A percentile compares a stretch with the other conserved stretches of the same genome.
phyloP scores from a whole-genome alignment of 257 asterid genomes.

The Rubia yunnanensis region DNA sequence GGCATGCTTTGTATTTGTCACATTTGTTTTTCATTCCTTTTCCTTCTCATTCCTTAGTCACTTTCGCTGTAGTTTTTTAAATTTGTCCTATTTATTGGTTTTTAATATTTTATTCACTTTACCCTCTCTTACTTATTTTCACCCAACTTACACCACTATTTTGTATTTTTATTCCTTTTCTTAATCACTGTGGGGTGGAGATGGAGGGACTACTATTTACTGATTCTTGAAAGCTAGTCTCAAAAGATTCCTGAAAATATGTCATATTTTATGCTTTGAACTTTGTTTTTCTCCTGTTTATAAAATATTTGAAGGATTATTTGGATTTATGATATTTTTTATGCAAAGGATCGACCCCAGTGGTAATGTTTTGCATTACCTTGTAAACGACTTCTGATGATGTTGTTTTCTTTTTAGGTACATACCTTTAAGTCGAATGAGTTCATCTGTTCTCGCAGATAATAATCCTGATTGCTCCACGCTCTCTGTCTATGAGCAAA shows the following conservation, averaged over 20 bases:
- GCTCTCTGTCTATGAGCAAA: slow-evolving; percentile 46
- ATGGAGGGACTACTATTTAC: not conserved
- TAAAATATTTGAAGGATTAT: not conserved
- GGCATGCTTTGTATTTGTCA: too few relatives aligned
- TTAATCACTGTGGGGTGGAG: too few relatives aligned
- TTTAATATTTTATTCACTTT: too few relatives aligned
- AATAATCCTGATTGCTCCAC: slow-evolving; percentile 53
- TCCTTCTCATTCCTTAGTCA: too few relatives aligned
- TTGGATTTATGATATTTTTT: not conserved
- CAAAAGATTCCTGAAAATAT: not conserved
- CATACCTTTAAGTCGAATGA: slow-evolving; percentile 68
- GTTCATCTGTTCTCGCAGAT: slow-evolving; percentile 27
- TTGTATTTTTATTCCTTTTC: too few relatives aligned
- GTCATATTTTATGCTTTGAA: not conserved
- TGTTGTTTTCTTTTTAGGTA: slow-evolving; percentile 41
- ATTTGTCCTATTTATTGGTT: too few relatives aligned
- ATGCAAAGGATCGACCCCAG: not conserved
- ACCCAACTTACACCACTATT: too few relatives aligned
- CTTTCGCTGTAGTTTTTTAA: too few relatives aligned
- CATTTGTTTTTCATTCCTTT: too few relatives aligned
- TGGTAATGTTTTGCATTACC: not conserved
- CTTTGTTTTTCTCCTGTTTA: not conserved
- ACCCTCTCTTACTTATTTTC: too few relatives aligned
- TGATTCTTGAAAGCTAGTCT: too few relatives aligned
- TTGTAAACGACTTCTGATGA: not conserved